These are phyloP conservation scores for Podaxis rugospora DNA, from an alignment of 768 basidiomycete genomes.

Conservation along the genomic window DNA sequence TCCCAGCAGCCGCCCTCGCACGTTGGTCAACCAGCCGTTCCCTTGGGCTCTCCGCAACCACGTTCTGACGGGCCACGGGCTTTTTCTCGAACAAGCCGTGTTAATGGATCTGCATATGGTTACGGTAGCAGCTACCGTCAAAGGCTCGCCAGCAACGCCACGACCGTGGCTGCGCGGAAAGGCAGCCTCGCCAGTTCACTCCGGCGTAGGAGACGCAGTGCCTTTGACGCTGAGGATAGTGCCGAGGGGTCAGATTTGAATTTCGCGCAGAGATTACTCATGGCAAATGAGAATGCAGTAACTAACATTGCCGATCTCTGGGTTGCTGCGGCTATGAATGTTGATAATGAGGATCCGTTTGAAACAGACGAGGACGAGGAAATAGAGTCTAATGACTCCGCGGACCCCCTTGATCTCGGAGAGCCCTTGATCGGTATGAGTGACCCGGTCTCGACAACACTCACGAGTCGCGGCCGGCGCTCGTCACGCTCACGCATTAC, in stretches of 20 bases:
- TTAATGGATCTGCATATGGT: conserved; percentile 78
- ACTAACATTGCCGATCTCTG: conserved; percentile 95
- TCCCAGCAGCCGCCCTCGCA: conserved; percentile 25
- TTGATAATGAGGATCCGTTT: conserved; percentile 84
- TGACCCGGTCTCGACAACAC: neutral
- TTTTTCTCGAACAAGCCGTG: conserved; percentile 54
- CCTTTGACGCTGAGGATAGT: conserved; percentile 36
- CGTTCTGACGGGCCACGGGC: conserved; percentile 41
- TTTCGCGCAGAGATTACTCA: conserved; percentile 81
- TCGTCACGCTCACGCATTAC: conserved; percentile 4
- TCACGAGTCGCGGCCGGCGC: conserved; percentile 6
- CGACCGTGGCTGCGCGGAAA: conserved; percentile 38
- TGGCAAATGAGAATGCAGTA: conserved; percentile 94
- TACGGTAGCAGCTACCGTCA: conserved; percentile 57
- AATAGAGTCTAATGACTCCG: conserved; percentile 23
- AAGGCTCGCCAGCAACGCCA: conserved; percentile 47
- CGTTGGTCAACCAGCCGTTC: conserved; percentile 37
- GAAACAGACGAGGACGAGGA: conserved; percentile 43
- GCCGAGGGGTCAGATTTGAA: conserved; percentile 54
- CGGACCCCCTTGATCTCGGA: conserved; percentile 29
- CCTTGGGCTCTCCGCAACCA: conserved; percentile 35
- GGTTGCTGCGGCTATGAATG: conserved; percentile 96
- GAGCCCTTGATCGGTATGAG: conserved; percentile 15
- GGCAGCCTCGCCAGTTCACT: conserved; percentile 53
- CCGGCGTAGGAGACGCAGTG: conserved; percentile 48